phyloP scores from a whole-genome alignment of 2,329 filamentous ascomycete species.

The Huntiella savannae region DNA sequence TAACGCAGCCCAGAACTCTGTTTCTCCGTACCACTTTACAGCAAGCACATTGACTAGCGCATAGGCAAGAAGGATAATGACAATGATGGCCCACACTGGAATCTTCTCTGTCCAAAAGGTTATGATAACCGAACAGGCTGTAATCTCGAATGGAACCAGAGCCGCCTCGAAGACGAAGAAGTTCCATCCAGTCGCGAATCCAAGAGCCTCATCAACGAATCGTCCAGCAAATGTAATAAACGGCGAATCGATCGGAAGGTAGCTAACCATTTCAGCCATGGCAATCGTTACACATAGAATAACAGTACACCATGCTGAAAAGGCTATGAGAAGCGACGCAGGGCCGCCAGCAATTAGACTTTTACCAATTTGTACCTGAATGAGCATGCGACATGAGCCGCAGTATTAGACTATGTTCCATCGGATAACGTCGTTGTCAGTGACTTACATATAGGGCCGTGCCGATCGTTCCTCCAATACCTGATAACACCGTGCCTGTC shows the following conservation, averaged over 20 bases:
- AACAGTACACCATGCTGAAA: conserved; percentile 40
- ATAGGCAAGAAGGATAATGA: conserved; percentile 28
- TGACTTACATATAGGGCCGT: conserved; percentile 34
- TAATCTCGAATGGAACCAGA: conserved; percentile 48
- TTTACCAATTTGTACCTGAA: conserved; percentile 30
- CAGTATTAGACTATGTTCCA: conserved; percentile 6
- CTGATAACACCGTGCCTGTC: conserved; percentile 14
- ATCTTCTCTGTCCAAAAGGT: conserved; percentile 43
- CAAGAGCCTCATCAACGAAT: conserved; percentile 58
- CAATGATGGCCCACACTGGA: conserved; percentile 41
- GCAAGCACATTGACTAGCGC: conserved; percentile 49
- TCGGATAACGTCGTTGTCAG: neutral
- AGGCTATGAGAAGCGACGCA: conserved; percentile 37
- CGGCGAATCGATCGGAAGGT: conserved; percentile 55
- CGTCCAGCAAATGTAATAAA: conserved; percentile 62
- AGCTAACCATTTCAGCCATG: conserved; percentile 61
- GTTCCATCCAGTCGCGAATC: conserved; percentile 55
- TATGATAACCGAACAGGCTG: conserved; percentile 43
- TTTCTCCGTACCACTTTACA: conserved; percentile 57
- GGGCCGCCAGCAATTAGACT: conserved; percentile 40
- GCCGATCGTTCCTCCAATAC: conserved; percentile 45
- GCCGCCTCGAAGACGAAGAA: conserved; percentile 53
- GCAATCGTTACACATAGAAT: conserved; percentile 40
- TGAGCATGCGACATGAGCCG: conserved; percentile 12
- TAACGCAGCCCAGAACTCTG: conserved; percentile 56